phyloP scores from a whole-genome alignment of 2,329 filamentous ascomycete genomes.

The Scedosporium apiospermum region DNA sequence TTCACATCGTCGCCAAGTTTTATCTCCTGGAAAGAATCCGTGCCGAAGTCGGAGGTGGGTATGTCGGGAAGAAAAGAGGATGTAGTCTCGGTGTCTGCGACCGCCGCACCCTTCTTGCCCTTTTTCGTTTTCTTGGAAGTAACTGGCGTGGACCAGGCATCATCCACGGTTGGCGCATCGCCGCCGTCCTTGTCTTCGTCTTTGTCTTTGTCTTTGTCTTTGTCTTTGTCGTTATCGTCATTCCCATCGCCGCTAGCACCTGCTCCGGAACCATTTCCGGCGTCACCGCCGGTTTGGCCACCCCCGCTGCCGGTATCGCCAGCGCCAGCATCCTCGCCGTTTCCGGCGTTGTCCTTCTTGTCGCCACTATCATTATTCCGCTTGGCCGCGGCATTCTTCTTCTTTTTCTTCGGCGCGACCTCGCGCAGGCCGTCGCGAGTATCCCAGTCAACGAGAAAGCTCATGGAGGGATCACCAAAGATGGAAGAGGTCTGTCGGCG shows the following conservation, averaged over 20 bases:
- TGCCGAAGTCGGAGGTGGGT: constrained; percentile 30
- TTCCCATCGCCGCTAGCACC: constrained; percentile 2
- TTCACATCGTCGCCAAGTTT: constrained; percentile 50
- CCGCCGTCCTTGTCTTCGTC: constrained; percentile 8
- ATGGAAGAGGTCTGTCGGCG: constrained; percentile 1
- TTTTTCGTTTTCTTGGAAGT: constrained; percentile 43
- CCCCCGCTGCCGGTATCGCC: constrained; percentile 14
- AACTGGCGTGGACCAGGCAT: constrained; percentile 40
- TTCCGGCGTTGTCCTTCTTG: constrained; percentile 12
- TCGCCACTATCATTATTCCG: constrained; percentile 8
- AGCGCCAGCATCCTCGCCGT: constrained; percentile 17
- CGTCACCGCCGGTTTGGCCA: constrained; percentile 24
- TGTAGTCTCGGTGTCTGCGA: constrained; percentile 19
- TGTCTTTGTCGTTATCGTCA: constrained; percentile 16
- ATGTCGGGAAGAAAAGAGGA: constrained; percentile 12
- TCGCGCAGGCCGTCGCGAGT: constrained; percentile 12
- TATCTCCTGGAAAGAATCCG: constrained; percentile 55
- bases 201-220: constrained; percentile 18
- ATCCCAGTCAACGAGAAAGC: constrained; percentile 15
- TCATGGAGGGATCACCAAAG: constrained; percentile 7
- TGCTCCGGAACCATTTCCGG: constrained; percentile 13
- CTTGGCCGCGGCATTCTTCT: constrained; percentile 6
- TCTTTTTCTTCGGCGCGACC: constrained; percentile 15
- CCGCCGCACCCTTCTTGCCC: constrained; percentile 31
- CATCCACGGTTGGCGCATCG: constrained; percentile 23